phyloP scores from a whole-genome alignment of 768 basidiomycete species.

The Cystobasidium tubakii region DNA sequence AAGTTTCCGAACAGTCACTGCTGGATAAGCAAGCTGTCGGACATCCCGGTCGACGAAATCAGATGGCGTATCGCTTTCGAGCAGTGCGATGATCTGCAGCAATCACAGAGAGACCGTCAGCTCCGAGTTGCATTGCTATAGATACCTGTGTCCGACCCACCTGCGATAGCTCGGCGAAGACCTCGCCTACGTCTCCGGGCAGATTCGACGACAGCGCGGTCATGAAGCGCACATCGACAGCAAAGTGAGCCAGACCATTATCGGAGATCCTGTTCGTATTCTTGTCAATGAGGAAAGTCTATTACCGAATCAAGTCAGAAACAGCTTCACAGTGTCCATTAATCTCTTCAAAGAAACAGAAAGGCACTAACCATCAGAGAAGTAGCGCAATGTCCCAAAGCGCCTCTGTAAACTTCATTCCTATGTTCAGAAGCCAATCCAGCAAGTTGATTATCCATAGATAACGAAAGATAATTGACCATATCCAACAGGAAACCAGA shows the following conservation, averaged over 20 bases:
- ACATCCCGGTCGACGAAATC: constrained; percentile 42
- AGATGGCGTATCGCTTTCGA: constrained; percentile 33
- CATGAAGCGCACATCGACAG: constrained; percentile 44
- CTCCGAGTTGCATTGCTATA: too few species aligned
- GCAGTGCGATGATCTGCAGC: constrained; percentile 40
- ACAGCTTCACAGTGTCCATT: neutral
- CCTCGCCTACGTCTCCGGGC: constrained; percentile 38
- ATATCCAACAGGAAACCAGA: constrained; percentile 94
- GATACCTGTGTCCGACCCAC: constrained; percentile 15
- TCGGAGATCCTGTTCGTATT: constrained; percentile 41
- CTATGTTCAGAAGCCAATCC: constrained; percentile 75
- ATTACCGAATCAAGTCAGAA: neutral
- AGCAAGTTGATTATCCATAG: constrained; percentile 71
- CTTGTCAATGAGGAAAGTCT: constrained; percentile 44
- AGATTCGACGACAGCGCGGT: constrained; percentile 37
- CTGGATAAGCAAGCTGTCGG: constrained; percentile 47
- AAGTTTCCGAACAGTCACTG: constrained; percentile 47
- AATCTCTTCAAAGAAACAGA: neutral
- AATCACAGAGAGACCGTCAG: too few species aligned
- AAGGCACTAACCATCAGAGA: constrained; percentile 68
- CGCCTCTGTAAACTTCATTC: constrained; percentile 80
- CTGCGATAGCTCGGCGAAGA: constrained; percentile 44
- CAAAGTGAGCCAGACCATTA: constrained; percentile 39
- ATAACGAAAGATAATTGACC: constrained; percentile 90
- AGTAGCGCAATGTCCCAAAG: constrained; percentile 78